Evolutionary conservation across 495 filamentous ascomycete species (phyloP), one percentile per base, ranked within the genome.

Genomic region (Aspergillus mulundensis): DNA sequence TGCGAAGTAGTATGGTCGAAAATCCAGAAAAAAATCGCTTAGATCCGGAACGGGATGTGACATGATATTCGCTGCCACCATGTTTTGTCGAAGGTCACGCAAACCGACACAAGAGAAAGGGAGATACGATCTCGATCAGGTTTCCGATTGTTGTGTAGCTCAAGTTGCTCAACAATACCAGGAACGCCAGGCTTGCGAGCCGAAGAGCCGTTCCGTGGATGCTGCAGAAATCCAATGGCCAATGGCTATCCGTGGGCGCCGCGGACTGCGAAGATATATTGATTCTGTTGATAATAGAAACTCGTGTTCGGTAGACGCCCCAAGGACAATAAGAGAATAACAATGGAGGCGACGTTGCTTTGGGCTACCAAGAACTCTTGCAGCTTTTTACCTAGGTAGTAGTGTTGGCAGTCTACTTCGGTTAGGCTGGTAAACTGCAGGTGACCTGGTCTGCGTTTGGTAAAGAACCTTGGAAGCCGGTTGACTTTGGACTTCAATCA

Each of bases 191-290:
- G 2, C 23, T 38, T 1, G 1, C 19, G 19, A 24, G 52, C 30
- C 16, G 28, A 45, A n/a, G 12, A 49, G 23, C 39, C 39, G 40
- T 28, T 50, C 46, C 45, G 28, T 56, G 45, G 53, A 23, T 32
- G 7, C 12, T 36, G n/a, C 34, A 48, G 42, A 30, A 32, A 28
- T 12, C 38, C 7, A 52, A 25, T 19, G 21, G n/a, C n/a, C n/a
- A n/a, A n/a, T 47, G 52, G 52, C 32, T 36, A 36, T 10, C 12
- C 7, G 5, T 7, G 21, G 12, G 11, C 11, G 32, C 10, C 10
- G 32, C 32, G 32, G 32, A 14, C 12, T 36, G 32, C 32, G 32
- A 7, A 7, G 32, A 36, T 36, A 36, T 21, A 23, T 44, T 23
- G 20, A 23, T 44, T 23, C 42, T 4, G 42, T 44, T 44, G 42